Evolutionary conservation across 2,329 filamentous ascomycete species (phyloP).

Genomic region (Colletotrichum graminicola): DNA sequence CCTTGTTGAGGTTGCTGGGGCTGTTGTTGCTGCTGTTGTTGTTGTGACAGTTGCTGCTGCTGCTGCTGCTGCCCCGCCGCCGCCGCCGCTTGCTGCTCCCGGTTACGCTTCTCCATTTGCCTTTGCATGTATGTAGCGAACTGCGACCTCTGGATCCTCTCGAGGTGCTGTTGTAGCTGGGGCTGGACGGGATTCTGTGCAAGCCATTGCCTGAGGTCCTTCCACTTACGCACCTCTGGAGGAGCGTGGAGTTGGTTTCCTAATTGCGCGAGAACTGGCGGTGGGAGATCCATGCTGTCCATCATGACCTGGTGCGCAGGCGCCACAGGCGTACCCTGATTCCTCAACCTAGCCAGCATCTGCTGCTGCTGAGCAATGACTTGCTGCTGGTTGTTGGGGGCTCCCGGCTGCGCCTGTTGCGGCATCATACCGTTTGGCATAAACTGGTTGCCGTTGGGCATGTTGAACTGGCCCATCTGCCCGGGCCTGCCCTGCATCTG

Average conservation of each 20-base stretch:
- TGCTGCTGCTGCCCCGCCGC: conserved; percentile 44
- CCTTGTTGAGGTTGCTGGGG: conserved; percentile 46
- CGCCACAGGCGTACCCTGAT: conserved; percentile 40
- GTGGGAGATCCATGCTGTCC: conserved; percentile 63
- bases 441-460: conserved; percentile 46
- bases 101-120: conserved; percentile 41
- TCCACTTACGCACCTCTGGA: conserved; percentile 62
- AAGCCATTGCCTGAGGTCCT: conserved; percentile 59
- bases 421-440: conserved; percentile 49
- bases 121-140: conserved; percentile 49
- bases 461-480: conserved; percentile 48
- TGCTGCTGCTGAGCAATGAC: conserved; percentile 48
- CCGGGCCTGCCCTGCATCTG: conserved; percentile 52
- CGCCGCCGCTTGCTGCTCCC: conserved; percentile 45
- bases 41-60: conserved; percentile 29
- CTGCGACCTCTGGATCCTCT: conserved; percentile 54
- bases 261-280: conserved; percentile 49
- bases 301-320: conserved; percentile 56
- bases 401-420: conserved; percentile 47
- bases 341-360: conserved; percentile 44
- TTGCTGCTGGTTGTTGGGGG: conserved; percentile 46
- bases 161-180: conserved; percentile 50
- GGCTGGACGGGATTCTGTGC: conserved; percentile 52
- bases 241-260: conserved; percentile 50
- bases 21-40: conserved; percentile 45